Conservation (phyloP, 2,329 filamentous ascomycete genomes). For the Fusarium acutatum region DNA sequence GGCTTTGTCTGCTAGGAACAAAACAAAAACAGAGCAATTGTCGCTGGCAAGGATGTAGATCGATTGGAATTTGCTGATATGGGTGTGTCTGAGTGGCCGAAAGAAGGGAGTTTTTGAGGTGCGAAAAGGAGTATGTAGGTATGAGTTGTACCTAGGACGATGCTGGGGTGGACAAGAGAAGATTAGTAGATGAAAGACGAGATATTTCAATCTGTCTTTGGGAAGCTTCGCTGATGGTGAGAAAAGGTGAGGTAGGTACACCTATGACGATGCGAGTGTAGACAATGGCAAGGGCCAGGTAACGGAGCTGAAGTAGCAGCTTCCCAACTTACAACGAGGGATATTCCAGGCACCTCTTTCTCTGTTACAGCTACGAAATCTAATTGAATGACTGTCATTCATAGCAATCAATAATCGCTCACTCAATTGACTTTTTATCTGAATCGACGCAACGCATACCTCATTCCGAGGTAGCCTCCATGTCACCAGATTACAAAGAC, state of each 20-base stretch:
- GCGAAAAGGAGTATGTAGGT: background rate
- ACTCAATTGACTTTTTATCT: constrained; percentile 2
- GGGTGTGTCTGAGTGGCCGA: constrained; percentile 9
- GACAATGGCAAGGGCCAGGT: background rate
- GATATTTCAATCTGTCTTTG: background rate
- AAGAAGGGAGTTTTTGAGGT: constrained; percentile 4
- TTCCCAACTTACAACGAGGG: constrained; percentile 7
- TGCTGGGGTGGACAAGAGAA: background rate
- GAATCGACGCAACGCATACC: constrained; percentile 10
- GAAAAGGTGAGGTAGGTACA: background rate
- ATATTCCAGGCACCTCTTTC: constrained; percentile 22
- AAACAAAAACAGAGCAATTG: constrained; percentile 26
- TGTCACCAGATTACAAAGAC: constrained; percentile 27
- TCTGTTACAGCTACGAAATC: background rate
- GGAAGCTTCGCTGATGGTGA: constrained; percentile 10
- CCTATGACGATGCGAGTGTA: background rate
- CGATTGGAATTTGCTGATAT: constrained; percentile 22
- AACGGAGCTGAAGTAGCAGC: background rate
- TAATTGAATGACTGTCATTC: background rate
- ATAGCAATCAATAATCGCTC: constrained; percentile 32
- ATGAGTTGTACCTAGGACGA: background rate
- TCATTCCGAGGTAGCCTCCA: constrained; percentile 16
- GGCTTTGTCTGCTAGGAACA: constrained; percentile 14
- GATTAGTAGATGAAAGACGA: background rate
- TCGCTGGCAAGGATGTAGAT: constrained; percentile 14